A percentile compares a stretch with the other conserved stretches of the same genome.
Evolutionary conservation across 176 grass and related monocot species (phyloP).

Genomic region (Urochloa ruziziensis): DNA sequence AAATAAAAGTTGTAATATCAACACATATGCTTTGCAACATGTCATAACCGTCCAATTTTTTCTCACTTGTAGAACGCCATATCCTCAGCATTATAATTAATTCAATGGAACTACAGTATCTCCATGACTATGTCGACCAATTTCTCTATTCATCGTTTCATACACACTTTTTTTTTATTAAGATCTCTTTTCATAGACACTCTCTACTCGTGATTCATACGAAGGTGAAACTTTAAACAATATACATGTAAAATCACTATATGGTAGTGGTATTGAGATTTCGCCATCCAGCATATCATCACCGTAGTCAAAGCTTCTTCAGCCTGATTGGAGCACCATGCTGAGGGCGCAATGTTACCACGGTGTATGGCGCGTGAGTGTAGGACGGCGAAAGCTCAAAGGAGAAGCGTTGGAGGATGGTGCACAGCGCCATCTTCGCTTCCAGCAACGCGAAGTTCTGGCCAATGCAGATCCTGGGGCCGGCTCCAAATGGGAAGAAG

Average conservation of each 20-base stretch:
- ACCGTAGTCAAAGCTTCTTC: constrained; percentile 37
- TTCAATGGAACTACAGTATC: too few species aligned
- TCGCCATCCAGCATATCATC: neutral
- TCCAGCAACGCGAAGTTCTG: constrained; percentile 67
- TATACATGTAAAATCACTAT: neutral
- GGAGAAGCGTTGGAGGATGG: constrained; percentile 66
- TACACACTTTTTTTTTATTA: too few species aligned
- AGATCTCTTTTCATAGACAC: neutral
- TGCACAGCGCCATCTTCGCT: constrained; percentile 62
- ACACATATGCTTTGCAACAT: too few species aligned
- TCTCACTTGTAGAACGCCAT: too few species aligned
- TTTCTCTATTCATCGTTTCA: too few species aligned
- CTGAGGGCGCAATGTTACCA: constrained; percentile 64
- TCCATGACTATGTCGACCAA: too few species aligned
- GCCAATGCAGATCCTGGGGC: constrained; percentile 69
- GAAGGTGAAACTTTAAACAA: neutral
- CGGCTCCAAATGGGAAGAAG: constrained; percentile 72
- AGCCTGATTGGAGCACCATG: constrained; percentile 66
- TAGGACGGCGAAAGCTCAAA: constrained; percentile 69
- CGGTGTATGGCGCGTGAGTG: constrained; percentile 46
- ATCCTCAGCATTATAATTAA: too few species aligned
- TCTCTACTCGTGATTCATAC: neutral
- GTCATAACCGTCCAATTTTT: too few species aligned
- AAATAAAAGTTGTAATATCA: too few species aligned
- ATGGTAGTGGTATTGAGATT: neutral